These are phyloP conservation scores for Microcos paniculata DNA, from an alignment of 345 rosid species.

Conservation along the genomic window DNA sequence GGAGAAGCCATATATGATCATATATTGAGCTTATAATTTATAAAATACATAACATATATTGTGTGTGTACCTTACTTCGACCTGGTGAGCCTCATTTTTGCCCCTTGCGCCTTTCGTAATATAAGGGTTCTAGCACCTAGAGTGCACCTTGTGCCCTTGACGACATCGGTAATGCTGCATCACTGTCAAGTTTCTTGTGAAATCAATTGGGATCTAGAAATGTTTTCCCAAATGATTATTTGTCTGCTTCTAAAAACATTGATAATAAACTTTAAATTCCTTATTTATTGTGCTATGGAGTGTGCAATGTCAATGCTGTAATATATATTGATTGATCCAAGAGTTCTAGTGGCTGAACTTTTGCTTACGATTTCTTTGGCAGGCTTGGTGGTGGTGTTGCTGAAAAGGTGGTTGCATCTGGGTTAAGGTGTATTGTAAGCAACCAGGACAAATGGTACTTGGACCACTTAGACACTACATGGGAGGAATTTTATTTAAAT, in stretches of 20 bases:
- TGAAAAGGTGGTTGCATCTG: slow-evolving; percentile 51
- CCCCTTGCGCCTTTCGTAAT: no score
- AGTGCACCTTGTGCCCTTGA: no score
- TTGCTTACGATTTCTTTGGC: slow-evolving; percentile 15
- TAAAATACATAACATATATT: no score
- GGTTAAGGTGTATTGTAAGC: slow-evolving; percentile 72
- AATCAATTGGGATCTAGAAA: no score
- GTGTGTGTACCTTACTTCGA: no score
- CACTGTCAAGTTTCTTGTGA: no score
- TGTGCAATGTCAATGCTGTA: background rate
- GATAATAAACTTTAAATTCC: background rate
- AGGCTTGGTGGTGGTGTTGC: slow-evolving; percentile 77
- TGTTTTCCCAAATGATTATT: background rate
- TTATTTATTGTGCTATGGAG: background rate
- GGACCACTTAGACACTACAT: slow-evolving; percentile 55
- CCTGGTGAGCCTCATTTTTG: no score
- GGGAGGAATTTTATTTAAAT: slow-evolving; percentile 56
- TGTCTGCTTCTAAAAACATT: background rate
- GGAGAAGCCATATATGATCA: no score
- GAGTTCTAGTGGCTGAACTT: background rate
- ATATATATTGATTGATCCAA: background rate
- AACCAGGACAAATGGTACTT: slow-evolving; percentile 79
- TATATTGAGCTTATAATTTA: no score
- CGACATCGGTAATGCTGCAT: no score
- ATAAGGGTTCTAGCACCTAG: no score